Evolutionary conservation across 2,329 filamentous ascomycete species (phyloP).

Genomic region (Pestalotiopsis sp.): DNA sequence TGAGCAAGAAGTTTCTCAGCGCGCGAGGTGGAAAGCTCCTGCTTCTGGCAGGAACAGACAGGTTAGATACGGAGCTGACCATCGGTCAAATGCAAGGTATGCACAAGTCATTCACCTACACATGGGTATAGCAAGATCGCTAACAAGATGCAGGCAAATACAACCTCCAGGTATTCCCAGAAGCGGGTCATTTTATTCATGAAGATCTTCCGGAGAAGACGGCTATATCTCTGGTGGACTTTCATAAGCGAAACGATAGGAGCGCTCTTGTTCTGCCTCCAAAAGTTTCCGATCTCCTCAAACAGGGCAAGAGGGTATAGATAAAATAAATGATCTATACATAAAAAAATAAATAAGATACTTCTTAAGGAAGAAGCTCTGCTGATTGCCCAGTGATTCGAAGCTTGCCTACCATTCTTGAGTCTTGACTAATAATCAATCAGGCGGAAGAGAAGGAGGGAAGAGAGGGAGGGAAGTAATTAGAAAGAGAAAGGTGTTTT

Average conservation of each 20-base stretch:
- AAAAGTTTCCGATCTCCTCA: slow-evolving; percentile 79
- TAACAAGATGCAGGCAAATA: slow-evolving; percentile 75
- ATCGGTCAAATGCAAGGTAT: slow-evolving; percentile 39
- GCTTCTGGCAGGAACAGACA: slow-evolving; percentile 34
- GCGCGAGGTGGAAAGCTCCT: slow-evolving; percentile 62
- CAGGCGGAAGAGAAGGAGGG: no score
- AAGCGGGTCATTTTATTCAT: slow-evolving; percentile 95
- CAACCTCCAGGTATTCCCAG: slow-evolving; percentile 89
- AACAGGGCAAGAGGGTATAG: slow-evolving; percentile 61
- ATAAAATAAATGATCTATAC: neutral
- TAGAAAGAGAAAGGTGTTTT: no score
- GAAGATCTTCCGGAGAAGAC: slow-evolving; percentile 93
- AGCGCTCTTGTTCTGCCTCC: slow-evolving; percentile 84
- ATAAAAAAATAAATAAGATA: neutral
- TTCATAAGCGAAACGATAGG: slow-evolving; percentile 89
- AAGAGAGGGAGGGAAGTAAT: no score
- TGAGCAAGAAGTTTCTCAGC: slow-evolving; percentile 85
- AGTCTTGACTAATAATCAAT: neutral
- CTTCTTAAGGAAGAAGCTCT: neutral
- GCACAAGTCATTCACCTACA: slow-evolving; percentile 14
- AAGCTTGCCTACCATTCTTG: neutral
- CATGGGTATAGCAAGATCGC: no score
- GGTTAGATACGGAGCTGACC: slow-evolving; percentile 36
- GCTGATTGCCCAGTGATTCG: neutral
- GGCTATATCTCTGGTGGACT: slow-evolving; percentile 82